These are phyloP conservation scores for Acacia crassicarpa DNA, from an alignment of 306 rosid genomes.

Conservation along the genomic window DNA sequence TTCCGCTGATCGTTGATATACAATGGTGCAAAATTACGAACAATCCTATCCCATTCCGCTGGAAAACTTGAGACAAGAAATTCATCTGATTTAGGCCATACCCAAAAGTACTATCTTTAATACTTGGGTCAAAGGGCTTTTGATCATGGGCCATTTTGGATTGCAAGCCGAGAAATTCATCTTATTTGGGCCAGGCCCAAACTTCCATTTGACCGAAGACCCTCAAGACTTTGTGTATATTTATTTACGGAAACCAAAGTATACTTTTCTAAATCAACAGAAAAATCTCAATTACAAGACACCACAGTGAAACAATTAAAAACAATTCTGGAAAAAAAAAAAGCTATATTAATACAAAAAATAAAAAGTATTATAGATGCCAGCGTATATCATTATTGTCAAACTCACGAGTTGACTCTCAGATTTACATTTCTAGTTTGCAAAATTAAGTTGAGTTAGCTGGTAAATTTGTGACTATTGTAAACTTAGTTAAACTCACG, in stretches of 20 bases:
- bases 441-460: too few species aligned
- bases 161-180: not conserved
- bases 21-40: not conserved
- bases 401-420: too few species aligned
- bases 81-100: not conserved
- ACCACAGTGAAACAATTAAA: not conserved
- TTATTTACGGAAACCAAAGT: not conserved
- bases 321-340: too few species aligned
- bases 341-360: too few species aligned
- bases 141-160: too few species aligned
- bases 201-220: not conserved
- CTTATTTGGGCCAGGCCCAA: not conserved
- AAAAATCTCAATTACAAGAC: not conserved
- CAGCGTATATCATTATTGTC: too few species aligned
- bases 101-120: not conserved
- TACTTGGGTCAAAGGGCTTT: too few species aligned
- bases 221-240: not conserved
- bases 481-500: too few species aligned
- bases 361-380: too few species aligned
- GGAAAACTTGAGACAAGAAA: not conserved
- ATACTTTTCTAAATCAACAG: too few species aligned
- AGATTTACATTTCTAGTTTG: too few species aligned
- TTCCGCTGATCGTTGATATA: slow-evolving; percentile 2
- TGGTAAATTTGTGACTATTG: too few species aligned
- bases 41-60: not conserved